Evolutionary conservation across 1,284 basidiomycete species (phyloP), one percentile per base, ranked within the genome.

Genomic region (Cystobasidium pallidum): DNA sequence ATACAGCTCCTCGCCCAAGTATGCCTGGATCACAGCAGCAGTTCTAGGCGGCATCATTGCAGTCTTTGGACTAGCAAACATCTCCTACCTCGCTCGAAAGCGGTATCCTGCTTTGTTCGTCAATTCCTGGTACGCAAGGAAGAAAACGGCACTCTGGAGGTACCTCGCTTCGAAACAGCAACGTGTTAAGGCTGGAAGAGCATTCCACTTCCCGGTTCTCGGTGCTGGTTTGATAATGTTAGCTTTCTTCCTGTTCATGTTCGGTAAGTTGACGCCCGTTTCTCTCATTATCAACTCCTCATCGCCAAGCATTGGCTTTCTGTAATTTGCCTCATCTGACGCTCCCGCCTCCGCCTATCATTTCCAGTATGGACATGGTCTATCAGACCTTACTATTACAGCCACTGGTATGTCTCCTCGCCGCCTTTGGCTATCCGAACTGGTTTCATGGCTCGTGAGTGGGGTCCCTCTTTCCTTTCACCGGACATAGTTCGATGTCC

Each of bases 401-500:
- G 26, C 75, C 72, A 47, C 78, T 83, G 82, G 82, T 82, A 54
- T 76, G 81, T 75, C 79, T 82, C 76, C 1, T 70, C 66, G 39
- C 80, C 80, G 8, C 82, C 83, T 3, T 75, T 83, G 28, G 82
- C 79, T 3, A 83, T 82, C 1, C 77, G 83, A 6, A 74, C 81
- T 3, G 82, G 81, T 0, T 82, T 82, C 72, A 80, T 82, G 77
- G 78, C 81, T 79, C 80, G 66, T 51, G 78, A 75, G 36, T 54
- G 45, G 45, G 19, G 28, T 24, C n/a, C 24, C 13, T 39, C n/a
- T n/a, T n/a, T n/a, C n/a, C n/a, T n/a, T n/a, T n/a, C n/a, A n/a
- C n/a, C n/a, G n/a, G n/a, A n/a, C n/a, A n/a, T n/a, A n/a, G n/a
- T n/a, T n/a, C n/a, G n/a, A n/a, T n/a, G n/a, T n/a, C n/a, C n/a